phyloP scores from a whole-genome alignment of 208 protist genomes.

The Leishmania tarentolae region DNA sequence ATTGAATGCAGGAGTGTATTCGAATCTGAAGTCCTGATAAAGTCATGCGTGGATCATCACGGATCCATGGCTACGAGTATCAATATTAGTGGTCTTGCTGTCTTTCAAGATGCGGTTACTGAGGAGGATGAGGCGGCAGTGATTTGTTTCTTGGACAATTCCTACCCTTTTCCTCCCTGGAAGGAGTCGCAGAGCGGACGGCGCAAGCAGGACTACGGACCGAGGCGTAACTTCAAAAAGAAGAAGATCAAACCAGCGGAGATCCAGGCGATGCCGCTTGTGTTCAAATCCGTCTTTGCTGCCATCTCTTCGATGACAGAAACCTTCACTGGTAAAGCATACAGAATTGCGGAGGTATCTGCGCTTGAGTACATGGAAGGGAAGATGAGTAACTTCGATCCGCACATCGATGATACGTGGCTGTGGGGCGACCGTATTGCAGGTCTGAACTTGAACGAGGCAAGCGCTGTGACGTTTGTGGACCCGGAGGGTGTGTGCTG shows the following conservation, averaged over 20 bases:
- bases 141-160: conserved; percentile 65
- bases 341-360: conserved; percentile 64
- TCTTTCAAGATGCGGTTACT: conserved; percentile 51
- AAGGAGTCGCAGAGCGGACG: conserved; percentile 87
- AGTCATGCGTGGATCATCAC: conserved; percentile 52
- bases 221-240: conserved; percentile 88
- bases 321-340: conserved; percentile 40
- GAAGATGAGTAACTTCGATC: conserved; percentile 79
- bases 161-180: conserved; percentile 62
- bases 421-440: conserved; percentile 88
- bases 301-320: conserved; percentile 27
- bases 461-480: conserved; percentile 87
- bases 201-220: conserved; percentile 87
- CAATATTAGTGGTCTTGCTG: conserved; percentile 45
- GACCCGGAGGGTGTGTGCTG: conserved; percentile 43
- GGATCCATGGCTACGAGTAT: conserved; percentile 12
- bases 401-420: conserved; percentile 92
- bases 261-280: conserved; percentile 53
- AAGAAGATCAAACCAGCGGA: conserved; percentile 69
- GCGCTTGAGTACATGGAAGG: conserved; percentile 71
- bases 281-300: conserved; percentile 46
- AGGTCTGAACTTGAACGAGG: conserved; percentile 71
- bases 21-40: conserved; percentile 19
- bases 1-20: conserved; percentile 49
- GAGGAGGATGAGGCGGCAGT: conserved; percentile 51